Evolutionary conservation across 2,329 filamentous ascomycete species (phyloP), one percentile per base, ranked within the genome.

Genomic region (Ophiosphaerella herpotricha): DNA sequence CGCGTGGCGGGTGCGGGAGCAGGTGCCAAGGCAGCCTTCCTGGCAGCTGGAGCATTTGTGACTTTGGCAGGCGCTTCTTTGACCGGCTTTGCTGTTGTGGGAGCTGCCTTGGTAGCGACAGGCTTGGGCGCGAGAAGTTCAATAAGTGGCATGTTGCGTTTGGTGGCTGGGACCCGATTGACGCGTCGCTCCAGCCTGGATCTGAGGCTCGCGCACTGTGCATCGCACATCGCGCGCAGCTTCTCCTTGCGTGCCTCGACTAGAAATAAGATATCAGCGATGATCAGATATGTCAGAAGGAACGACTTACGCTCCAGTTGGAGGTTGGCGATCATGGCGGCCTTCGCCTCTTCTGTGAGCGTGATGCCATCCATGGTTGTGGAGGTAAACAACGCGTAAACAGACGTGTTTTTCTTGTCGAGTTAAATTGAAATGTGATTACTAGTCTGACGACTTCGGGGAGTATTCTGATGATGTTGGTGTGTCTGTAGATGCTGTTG

Each of bases 121-220:
- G 54, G 46, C 33, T 35, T 31, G 13, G 46, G 33, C 14, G 82
- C 77, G 5, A 92, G 71, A 7, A 97, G 79, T 38, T 96, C 92
- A 48, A 86, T 85, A 81, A 99, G 93, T 49, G 85, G 95, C 54
- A 85, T 81, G 66, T 88, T 89, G 52, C 93, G 86, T 56, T 96
- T 77, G 13, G 86, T 82, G 62, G 85, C 83, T 7, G 94, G 94
- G 44, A 97, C 94, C 46, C 94, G 87, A 70, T 97, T 96, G 72
- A 97, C 83, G 75, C 94, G 89, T 76, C 96, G 89, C 74, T 97
- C 92, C 44, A 99, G 87, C 54, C 93, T 87, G 52, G 91, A 87
- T 54, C 89, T 85, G 34, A 97, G 82, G 55, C 89, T 89, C 72
- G 93, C 89, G 18, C 91, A 89, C 74, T 96, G 92, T 8, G 95